Evolutionary conservation across 2,329 filamentous ascomycete species (phyloP), one percentile per base, ranked within the genome.

Genomic region (Cercospora sp.): DNA sequence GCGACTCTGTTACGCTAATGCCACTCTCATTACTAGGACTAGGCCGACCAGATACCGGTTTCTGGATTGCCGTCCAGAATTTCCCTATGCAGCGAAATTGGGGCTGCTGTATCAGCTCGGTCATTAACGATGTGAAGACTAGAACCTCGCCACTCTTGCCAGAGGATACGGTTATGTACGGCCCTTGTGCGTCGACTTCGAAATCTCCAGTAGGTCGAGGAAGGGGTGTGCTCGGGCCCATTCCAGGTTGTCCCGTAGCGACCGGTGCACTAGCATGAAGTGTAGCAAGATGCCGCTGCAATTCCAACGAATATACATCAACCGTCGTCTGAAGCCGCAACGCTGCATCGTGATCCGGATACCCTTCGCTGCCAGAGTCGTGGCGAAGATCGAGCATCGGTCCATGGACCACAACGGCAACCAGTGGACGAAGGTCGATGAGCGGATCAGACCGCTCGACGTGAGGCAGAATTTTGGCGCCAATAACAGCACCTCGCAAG

Each of bases 81-180:
- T 99, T 99, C 21, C 90, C 94, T 65, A 95, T 84, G 74, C 93
- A 97, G 67, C 83, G 82, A 76, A 88, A 90, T 2, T 73, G 70
- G 9, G 72, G 68, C 7, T 71, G 63, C 10, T 74, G 68, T 21
- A 65, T 45, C 7, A 73, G 73, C 43, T 75, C 75, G n/a, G 76
- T 77, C 21, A 73, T 63, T 24, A 75, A 70, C 24, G 70, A 74
- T 55, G 76, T 75, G 70, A 84, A 98, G 7, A 97, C 83, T 85
- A 91, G 97, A 57, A 94, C 89, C 80, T 98, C 94, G 12, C 94
- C 94, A 61, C 92, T 97, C 24, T 85, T 81, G 2, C 93, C 93
- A 61, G 93, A 97, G 65, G 91, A 88, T 34, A 97, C 83, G 3
- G 90, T 85, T 43, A 97, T 77, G 74, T 87, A 91, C 34, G 89